phyloP scores from a whole-genome alignment of 805 yeast species.

The Deakozyma indianensis region DNA sequence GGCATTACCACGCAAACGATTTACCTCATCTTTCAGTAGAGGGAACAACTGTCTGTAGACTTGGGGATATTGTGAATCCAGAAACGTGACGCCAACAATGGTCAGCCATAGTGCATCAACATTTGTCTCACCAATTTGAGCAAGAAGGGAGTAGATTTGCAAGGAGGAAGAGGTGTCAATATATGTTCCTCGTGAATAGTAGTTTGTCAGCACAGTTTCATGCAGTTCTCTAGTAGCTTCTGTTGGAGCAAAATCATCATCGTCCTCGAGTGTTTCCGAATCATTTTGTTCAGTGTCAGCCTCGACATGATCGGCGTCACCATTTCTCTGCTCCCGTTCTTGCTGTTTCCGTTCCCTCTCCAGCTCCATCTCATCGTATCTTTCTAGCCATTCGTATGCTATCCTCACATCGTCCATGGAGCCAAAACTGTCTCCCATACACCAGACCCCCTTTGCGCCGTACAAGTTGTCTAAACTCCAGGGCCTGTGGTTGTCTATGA shows the following conservation, averaged over 20 bases:
- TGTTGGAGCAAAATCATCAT: conserved; percentile 4
- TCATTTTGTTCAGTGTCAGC: conserved; percentile 13
- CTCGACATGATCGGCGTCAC: conserved; percentile 12
- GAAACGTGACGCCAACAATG: conserved; percentile 74
- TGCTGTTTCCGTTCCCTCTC: conserved; percentile 19
- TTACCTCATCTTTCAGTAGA: conserved; percentile 67
- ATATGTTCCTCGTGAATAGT: conserved; percentile 76
- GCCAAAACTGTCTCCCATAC: conserved; percentile 74
- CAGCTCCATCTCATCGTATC: conserved; percentile 25
- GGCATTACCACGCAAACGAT: conserved; percentile 38
- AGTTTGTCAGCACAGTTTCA: conserved; percentile 45
- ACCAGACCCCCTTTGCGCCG: conserved; percentile 64
- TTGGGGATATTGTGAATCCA: conserved; percentile 54
- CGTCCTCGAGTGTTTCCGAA: conserved; percentile 10
- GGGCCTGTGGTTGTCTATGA: conserved; percentile 87
- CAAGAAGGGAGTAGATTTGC: conserved; percentile 64
- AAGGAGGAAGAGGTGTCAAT: conserved; percentile 61
- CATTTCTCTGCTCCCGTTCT: conserved; percentile 18
- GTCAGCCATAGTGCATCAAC: conserved; percentile 68
- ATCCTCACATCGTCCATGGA: conserved; percentile 39
- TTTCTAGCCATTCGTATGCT: conserved; percentile 38
- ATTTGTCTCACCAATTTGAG: conserved; percentile 71
- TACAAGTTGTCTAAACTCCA: conserved; percentile 91
- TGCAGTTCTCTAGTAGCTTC: conserved; percentile 12
- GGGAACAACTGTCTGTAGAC: conserved; percentile 64